A percentile compares a stretch with the other conserved stretches of the same genome.
Evolutionary conservation across 768 basidiomycete species (phyloP).

Genomic region (Tylopilus felleus): DNA sequence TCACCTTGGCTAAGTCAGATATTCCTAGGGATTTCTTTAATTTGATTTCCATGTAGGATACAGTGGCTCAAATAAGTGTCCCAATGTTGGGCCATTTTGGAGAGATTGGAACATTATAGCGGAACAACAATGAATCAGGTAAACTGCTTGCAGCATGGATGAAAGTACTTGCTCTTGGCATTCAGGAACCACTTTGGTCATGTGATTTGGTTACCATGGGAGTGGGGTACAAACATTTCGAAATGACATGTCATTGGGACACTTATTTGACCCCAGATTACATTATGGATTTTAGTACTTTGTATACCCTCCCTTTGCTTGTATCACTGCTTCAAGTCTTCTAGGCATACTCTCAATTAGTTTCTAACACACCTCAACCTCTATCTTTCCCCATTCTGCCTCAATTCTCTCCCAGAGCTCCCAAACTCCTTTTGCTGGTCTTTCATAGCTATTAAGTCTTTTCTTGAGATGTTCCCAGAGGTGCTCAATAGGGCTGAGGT

Average conservation of each 20-base stretch:
- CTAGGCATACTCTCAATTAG: background rate
- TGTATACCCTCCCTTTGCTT: too few species aligned
- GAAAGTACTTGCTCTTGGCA: background rate
- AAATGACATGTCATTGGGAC: too few species aligned
- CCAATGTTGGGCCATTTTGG: background rate
- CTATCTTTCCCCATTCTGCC: background rate
- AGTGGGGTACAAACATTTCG: too few species aligned
- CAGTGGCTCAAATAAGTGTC: background rate
- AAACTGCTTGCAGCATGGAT: background rate
- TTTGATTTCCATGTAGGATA: too few species aligned
- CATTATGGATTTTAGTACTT: background rate
- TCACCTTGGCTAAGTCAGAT: too few species aligned
- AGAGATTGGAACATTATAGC: background rate
- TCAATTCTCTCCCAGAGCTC: background rate
- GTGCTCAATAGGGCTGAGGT: background rate
- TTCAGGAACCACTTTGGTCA: background rate
- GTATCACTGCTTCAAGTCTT: too few species aligned
- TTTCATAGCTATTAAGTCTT: background rate
- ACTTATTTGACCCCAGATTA: background rate
- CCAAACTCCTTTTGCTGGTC: background rate
- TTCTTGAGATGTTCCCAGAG: background rate
- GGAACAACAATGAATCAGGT: background rate
- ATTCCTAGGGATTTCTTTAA: too few species aligned
- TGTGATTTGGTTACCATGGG: too few species aligned
- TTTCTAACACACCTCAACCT: background rate